These are phyloP conservation scores for Cyclotella choctawhatcheeana DNA, from an alignment of 108 stramenopile genomes.

Conservation along the genomic window DNA sequence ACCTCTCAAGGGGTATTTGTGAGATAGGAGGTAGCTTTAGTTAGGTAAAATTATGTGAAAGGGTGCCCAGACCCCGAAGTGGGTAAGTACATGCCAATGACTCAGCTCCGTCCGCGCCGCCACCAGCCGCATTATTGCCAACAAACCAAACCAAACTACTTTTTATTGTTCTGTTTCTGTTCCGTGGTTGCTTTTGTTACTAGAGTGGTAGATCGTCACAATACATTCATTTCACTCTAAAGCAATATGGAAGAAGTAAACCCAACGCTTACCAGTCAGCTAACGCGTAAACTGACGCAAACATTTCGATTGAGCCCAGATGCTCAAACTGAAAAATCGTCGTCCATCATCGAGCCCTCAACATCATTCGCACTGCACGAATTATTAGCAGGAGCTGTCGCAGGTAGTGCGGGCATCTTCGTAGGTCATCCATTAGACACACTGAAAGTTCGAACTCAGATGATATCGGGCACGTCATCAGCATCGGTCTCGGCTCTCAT, in stretches of 20 bases:
- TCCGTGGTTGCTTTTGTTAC: too few species aligned
- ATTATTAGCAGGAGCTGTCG: conserved; percentile 77
- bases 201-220: neutral
- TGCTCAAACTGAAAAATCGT: neutral
- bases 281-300: neutral
- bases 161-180: too few species aligned
- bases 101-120: too few species aligned
- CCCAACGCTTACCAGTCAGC: too few species aligned
- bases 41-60: too few species aligned
- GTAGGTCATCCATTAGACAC: conserved; percentile 95
- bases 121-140: too few species aligned
- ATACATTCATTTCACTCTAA: neutral
- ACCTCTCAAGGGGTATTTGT: too few species aligned
- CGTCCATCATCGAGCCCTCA: neutral
- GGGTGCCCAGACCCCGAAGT: too few species aligned
- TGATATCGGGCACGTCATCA: neutral
- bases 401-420: conserved; percentile 75
- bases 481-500: conserved; percentile 3
- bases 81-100: too few species aligned
- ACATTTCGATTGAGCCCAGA: neutral
- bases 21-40: too few species aligned
- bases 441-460: conserved; percentile 60
- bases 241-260: neutral
- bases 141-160: too few species aligned
- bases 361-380: conserved; percentile 54